Conservation (phyloP, 148 eudicot species). For the Silene uniflora region DNA sequence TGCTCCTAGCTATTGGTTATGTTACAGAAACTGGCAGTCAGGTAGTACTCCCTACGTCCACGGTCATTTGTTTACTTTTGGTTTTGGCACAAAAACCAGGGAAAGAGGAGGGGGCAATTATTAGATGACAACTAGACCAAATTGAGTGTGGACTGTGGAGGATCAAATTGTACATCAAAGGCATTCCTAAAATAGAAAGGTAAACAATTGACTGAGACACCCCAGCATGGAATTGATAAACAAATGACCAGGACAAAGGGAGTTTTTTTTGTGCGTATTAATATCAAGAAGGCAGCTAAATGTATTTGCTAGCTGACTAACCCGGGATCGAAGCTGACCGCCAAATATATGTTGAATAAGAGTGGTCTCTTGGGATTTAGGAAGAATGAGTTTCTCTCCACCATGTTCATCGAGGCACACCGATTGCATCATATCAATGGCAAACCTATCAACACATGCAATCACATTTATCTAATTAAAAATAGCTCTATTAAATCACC, state of each 20-base stretch:
- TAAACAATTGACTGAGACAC: too few species aligned
- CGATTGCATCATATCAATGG: conserved; percentile 90
- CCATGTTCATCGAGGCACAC: conserved; percentile 89
- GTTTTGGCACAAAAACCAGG: too few species aligned
- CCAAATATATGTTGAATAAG: conserved; percentile 93
- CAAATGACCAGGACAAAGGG: too few species aligned
- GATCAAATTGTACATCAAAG: too few species aligned
- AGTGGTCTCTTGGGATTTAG: conserved; percentile 79
- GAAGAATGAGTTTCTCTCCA: conserved; percentile 72
- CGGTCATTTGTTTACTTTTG: too few species aligned
- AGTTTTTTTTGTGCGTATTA: background rate
- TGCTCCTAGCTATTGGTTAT: background rate
- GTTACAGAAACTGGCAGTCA: background rate
- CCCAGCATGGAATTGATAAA: too few species aligned
- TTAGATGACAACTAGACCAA: too few species aligned
- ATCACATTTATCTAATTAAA: background rate
- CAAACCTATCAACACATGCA: conserved; percentile 52
- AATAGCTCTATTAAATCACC: conserved; percentile 4
- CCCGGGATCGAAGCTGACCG: conserved; percentile 97
- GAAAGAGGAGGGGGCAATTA: too few species aligned
- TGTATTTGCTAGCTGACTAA: conserved; percentile 18
- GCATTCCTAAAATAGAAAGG: too few species aligned
- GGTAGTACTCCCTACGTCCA: too few species aligned
- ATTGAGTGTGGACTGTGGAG: too few species aligned
- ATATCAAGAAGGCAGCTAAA: background rate